Evolutionary conservation across 2,329 filamentous ascomycete species (phyloP).

Genomic region (Nectriaceae sp.): DNA sequence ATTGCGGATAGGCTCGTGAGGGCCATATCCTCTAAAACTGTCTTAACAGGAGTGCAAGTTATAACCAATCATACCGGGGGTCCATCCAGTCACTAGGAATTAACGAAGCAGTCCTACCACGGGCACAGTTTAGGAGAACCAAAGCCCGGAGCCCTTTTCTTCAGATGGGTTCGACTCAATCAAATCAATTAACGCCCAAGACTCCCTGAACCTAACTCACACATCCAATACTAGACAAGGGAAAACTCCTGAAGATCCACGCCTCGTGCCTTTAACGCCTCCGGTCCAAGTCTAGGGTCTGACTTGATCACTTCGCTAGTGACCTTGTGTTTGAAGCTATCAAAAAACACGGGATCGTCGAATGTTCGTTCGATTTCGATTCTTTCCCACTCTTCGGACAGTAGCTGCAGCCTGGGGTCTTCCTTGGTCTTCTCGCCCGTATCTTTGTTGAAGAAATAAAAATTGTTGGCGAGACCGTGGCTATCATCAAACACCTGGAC

Average conservation of each 20-base stretch:
- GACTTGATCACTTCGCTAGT: constrained; percentile 3
- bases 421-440: not conserved
- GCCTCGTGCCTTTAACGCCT: not conserved
- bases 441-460: constrained; percentile 4
- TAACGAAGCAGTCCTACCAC: too few species aligned
- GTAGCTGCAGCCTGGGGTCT: constrained; percentile 4
- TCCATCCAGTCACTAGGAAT: too few species aligned
- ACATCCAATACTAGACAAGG: not conserved
- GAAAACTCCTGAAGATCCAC: constrained; percentile 1
- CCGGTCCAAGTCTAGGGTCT: constrained; percentile 1
- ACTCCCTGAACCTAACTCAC: too few species aligned
- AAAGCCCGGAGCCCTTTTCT: too few species aligned
- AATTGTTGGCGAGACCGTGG: constrained; percentile 3
- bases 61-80: too few species aligned
- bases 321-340: constrained; percentile 1
- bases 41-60: too few species aligned
- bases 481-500: constrained; percentile 6
- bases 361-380: constrained; percentile 1
- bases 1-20: too few species aligned
- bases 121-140: too few species aligned
- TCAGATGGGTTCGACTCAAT: too few species aligned
- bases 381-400: constrained; percentile 7
- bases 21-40: too few species aligned
- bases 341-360: constrained; percentile 3
- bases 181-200: too few species aligned